phyloP scores from a whole-genome alignment of 192 early-diverging fungal species.

The Dispira simplex region DNA sequence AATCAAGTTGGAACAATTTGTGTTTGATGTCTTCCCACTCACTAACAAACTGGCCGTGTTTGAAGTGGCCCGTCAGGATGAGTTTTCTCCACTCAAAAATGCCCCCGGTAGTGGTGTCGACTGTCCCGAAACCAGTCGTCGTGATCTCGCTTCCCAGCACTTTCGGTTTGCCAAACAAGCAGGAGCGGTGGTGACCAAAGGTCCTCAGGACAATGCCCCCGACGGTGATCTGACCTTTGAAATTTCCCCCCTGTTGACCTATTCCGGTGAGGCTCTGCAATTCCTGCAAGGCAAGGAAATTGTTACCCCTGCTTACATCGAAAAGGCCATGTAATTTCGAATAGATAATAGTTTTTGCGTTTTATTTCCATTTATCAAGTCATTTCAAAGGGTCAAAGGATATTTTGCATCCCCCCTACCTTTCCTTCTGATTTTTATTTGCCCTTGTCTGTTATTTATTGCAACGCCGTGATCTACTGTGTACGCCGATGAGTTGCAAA shows the following conservation, averaged over 20 bases:
- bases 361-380: no score
- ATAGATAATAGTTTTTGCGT: no score
- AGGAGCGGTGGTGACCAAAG: constrained; percentile 58
- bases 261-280: constrained; percentile 88
- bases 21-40: constrained; percentile 98
- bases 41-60: constrained; percentile 79
- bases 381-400: no score
- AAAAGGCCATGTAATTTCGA: constrained; percentile 11
- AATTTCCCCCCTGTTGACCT: constrained; percentile 78
- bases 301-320: constrained; percentile 33
- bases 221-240: constrained; percentile 45
- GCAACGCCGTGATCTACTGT: no score
- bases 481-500: no score
- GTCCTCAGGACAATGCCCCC: constrained; percentile 24
- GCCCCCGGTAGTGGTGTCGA: constrained; percentile 77
- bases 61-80: constrained; percentile 81
- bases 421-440: no score
- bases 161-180: constrained; percentile 72
- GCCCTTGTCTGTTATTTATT: no score
- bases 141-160: constrained; percentile 78
- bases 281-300: constrained; percentile 52
- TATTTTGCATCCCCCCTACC: no score
- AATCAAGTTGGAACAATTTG: constrained; percentile 98
- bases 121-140: constrained; percentile 84
- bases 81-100: constrained; percentile 98